Conservation (phyloP, 768 basidiomycete species). For the Auriscalpium orientale region DNA sequence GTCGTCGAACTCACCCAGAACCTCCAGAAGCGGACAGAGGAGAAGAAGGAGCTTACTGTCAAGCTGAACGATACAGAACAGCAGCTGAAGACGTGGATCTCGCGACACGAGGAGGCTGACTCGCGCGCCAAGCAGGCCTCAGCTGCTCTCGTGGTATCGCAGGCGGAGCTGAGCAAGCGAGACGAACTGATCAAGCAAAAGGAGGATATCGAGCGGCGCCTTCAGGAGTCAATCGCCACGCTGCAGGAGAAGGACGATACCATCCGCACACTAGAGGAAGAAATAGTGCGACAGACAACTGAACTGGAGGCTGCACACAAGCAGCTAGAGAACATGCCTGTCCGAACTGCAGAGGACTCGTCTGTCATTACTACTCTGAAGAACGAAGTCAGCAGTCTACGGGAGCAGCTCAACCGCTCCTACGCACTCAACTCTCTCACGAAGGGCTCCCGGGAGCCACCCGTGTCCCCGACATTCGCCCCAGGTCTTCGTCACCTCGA, state of each 20-base stretch:
- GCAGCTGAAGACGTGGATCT: conserved; percentile 78
- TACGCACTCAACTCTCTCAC: conserved; percentile 87
- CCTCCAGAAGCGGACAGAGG: conserved; percentile 82
- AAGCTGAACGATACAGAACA: conserved; percentile 74
- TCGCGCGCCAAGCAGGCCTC: conserved; percentile 65
- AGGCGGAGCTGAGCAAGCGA: conserved; percentile 62
- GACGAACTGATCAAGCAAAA: conserved; percentile 73
- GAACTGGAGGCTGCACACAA: conserved; percentile 76
- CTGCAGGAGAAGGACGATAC: conserved; percentile 76
- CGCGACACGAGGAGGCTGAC: conserved; percentile 84
- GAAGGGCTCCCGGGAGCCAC: conserved; percentile 60
- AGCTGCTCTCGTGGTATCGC: conserved; percentile 56
- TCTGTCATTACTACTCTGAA: conserved; percentile 85
- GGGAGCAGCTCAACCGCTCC: conserved; percentile 94
- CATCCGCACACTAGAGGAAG: conserved; percentile 75
- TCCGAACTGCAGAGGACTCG: conserved; percentile 71
- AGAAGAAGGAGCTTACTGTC: conserved; percentile 82
- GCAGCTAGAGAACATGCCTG: conserved; percentile 53
- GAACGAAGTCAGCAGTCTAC: conserved; percentile 84
- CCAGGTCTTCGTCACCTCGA: conserved; percentile 62
- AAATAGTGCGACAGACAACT: conserved; percentile 62
- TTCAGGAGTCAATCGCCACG: conserved; percentile 72
- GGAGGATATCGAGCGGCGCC: conserved; percentile 65
- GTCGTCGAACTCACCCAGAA: conserved; percentile 96
- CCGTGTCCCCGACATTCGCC: conserved; percentile 80